Percentiles rank a stretch among this genome's conserved stretches.
Conservation (phyloP, 106 monocot genomes). For the Gastrodia elata region DNA sequence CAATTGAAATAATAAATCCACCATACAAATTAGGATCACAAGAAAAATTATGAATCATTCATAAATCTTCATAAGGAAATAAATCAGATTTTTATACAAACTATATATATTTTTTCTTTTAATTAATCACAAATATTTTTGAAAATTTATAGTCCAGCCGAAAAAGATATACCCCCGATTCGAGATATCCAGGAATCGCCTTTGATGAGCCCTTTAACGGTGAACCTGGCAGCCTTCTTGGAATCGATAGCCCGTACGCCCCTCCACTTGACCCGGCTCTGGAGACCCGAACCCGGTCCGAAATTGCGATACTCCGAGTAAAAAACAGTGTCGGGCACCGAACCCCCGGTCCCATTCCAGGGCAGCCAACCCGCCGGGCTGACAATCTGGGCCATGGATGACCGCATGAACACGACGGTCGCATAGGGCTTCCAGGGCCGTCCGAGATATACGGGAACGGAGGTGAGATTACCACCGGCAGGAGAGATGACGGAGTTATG, state of each 20-base stretch:
- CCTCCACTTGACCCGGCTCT: constrained; percentile 21
- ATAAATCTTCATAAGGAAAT: no score
- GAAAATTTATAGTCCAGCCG: neutral
- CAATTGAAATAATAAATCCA: no score
- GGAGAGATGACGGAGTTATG: constrained; percentile 12
- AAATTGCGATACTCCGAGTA: constrained; percentile 27
- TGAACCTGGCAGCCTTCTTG: constrained; percentile 10
- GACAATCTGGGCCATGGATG: constrained; percentile 7
- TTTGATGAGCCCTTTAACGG: constrained; percentile 5
- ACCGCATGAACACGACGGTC: constrained; percentile 22
- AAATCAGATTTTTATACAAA: no score
- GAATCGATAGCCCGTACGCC: constrained; percentile 12
- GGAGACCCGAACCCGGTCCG: constrained; percentile 11
- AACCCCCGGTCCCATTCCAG: neutral
- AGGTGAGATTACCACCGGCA: neutral
- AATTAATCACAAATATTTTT: neutral
- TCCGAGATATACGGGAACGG: constrained; percentile 15
- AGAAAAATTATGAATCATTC: no score
- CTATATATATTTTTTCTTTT: no score
- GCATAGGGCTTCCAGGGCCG: constrained; percentile 32
- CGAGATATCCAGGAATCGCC: constrained; percentile 2
- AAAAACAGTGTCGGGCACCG: constrained; percentile 17
- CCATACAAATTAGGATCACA: no score
- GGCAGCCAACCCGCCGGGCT: constrained; percentile 19
- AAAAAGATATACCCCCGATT: neutral